Conservation (phyloP, 1,139 yeast genomes). For the Saccharomyces pastorianus region DNA sequence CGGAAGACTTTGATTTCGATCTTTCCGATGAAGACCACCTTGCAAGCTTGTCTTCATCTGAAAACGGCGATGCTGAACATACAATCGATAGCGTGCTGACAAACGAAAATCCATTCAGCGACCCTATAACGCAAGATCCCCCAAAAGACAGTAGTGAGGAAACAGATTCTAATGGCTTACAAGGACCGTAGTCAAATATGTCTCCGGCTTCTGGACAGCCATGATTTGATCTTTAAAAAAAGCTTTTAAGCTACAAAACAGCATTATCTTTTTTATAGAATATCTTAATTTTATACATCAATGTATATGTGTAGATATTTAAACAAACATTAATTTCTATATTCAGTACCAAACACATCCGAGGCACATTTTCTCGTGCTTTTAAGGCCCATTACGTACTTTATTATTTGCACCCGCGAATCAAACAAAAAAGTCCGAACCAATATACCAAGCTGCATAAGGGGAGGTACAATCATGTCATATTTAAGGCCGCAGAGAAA, state of each 20-base stretch:
- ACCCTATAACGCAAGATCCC: not conserved
- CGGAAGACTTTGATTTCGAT: constrained; percentile 29
- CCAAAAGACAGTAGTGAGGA: not conserved
- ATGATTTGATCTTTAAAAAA: not conserved
- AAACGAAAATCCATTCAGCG: not conserved
- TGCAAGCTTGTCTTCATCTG: not conserved
- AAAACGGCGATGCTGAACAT: not conserved
- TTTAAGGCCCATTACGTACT: not conserved
- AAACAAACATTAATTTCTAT: not conserved
- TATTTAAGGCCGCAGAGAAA: not conserved
- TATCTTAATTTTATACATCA: not conserved
- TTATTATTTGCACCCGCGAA: not conserved
- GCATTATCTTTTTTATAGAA: not conserved
- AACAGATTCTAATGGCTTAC: not conserved
- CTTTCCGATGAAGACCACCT: constrained; percentile 26
- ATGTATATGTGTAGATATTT: not conserved
- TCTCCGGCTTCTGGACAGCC: not conserved
- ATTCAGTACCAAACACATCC: too few species aligned
- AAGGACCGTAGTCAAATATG: not conserved
- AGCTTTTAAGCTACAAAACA: not conserved
- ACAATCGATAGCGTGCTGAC: not conserved
- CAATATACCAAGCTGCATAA: not conserved
- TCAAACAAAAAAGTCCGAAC: not conserved
- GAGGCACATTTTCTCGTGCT: too few species aligned
- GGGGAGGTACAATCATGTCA: not conserved